Evolutionary conservation across 2,329 filamentous ascomycete genomes (phyloP).

Genomic region (Dothidotthia symphoricarpi): DNA sequence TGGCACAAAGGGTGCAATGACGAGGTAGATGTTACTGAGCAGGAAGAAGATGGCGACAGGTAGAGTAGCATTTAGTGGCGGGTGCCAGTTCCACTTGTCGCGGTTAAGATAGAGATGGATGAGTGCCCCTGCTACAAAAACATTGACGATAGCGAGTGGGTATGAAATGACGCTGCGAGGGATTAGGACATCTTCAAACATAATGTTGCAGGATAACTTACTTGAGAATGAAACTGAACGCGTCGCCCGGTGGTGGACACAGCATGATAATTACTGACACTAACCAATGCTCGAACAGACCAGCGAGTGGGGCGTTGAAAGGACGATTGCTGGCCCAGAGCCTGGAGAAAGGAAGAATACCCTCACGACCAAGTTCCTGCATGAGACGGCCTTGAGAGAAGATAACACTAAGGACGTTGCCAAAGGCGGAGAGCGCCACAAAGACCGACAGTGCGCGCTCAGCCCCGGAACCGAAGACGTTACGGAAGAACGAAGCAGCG

Average conservation of each 20-base stretch:
- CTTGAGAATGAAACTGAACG: constrained; percentile 60
- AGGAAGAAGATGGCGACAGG: constrained; percentile 55
- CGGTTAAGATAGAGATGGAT: constrained; percentile 48
- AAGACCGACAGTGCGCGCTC: constrained; percentile 63
- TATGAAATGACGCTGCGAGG: constrained; percentile 59
- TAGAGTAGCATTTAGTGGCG: constrained; percentile 51
- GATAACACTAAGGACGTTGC: constrained; percentile 66
- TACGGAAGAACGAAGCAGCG: constrained; percentile 59
- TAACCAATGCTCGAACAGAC: constrained; percentile 63
- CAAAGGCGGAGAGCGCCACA: constrained; percentile 65
- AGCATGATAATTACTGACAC: constrained; percentile 65
- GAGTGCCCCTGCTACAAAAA: constrained; percentile 52
- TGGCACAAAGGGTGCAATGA: constrained; percentile 53
- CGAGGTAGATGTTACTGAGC: constrained; percentile 54
- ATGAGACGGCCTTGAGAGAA: constrained; percentile 67
- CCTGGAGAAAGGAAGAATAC: constrained; percentile 61
- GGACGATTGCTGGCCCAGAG: constrained; percentile 65
- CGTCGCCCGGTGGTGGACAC: constrained; percentile 65
- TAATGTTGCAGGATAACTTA: constrained; percentile 41
- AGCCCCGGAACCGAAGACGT: constrained; percentile 53
- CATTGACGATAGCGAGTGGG: constrained; percentile 58
- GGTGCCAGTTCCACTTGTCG: constrained; percentile 48
- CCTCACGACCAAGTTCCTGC: constrained; percentile 65
- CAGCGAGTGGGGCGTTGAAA: constrained; percentile 61
- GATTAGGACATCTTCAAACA: too few species aligned